A percentile compares a stretch with the other conserved stretches of the same genome.
phyloP scores from a whole-genome alignment of 306 rosid genomes.

The Dalbergia cultrata region DNA sequence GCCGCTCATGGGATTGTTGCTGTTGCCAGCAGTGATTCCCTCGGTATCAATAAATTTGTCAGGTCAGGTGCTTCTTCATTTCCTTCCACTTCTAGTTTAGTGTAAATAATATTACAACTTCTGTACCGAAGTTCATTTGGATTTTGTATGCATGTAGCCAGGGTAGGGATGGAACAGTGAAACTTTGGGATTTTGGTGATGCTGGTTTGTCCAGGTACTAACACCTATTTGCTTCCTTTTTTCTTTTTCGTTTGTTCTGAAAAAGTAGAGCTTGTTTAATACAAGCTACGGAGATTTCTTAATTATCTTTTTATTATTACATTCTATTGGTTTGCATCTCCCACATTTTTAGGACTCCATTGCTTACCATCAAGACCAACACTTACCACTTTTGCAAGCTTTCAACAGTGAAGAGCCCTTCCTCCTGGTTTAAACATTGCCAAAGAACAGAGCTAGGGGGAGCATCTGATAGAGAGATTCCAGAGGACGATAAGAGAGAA shows the following conservation, averaged over 20 bases:
- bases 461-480: slow-evolving; percentile 41
- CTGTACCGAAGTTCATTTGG: slow-evolving; percentile 32
- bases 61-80: slow-evolving; percentile 58
- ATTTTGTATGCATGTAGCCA: slow-evolving; percentile 67
- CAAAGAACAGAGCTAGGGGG: slow-evolving; percentile 47
- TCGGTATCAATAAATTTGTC: slow-evolving; percentile 74
- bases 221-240: slow-evolving; percentile 6
- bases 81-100: not conserved
- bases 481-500: slow-evolving; percentile 44
- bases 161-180: slow-evolving; percentile 97
- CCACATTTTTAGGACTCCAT: slow-evolving; percentile 65
- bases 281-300: slow-evolving; percentile 26
- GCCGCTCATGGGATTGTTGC: slow-evolving; percentile 85
- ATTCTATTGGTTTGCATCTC: not conserved
- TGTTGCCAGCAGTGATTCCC: slow-evolving; percentile 66
- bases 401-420: slow-evolving; percentile 69
- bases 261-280: slow-evolving; percentile 18
- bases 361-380: slow-evolving; percentile 75
- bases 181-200: slow-evolving; percentile 83
- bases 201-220: slow-evolving; percentile 79
- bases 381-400: slow-evolving; percentile 93
- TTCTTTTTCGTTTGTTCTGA: not conserved
- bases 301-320: slow-evolving; percentile 3
- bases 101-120: too few relatives aligned
- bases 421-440: slow-evolving; percentile 40